Percentiles rank a stretch among this genome's conserved stretches.
Evolutionary conservation across 2,329 filamentous ascomycete genomes (phyloP).

Genomic region (Aspergillus glaucus): DNA sequence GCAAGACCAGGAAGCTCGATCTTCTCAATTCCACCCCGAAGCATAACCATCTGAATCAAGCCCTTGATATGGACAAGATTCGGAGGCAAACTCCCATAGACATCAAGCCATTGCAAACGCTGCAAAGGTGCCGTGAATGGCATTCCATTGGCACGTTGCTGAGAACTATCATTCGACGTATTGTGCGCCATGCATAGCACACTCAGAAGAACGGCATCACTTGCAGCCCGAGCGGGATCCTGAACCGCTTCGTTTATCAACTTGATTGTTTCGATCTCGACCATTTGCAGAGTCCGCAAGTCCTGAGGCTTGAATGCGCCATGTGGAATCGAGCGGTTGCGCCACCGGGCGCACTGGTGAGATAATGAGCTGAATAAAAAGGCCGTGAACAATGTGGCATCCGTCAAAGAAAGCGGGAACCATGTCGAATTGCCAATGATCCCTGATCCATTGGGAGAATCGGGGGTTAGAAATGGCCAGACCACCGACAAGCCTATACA

Average conservation of each 20-base stretch:
- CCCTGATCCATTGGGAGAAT: neutral
- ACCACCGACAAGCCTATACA: slow-evolving; percentile 16
- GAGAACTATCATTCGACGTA: slow-evolving; percentile 16
- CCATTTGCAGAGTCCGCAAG: slow-evolving; percentile 17
- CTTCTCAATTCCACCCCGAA: slow-evolving; percentile 32
- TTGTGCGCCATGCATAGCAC: slow-evolving; percentile 32
- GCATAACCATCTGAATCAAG: slow-evolving; percentile 27
- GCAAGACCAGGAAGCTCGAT: slow-evolving; percentile 32
- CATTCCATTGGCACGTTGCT: slow-evolving; percentile 7
- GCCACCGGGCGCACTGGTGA: slow-evolving; percentile 25
- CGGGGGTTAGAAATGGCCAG: slow-evolving; percentile 25
- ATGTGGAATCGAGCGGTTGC: slow-evolving; percentile 18
- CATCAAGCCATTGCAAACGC: slow-evolving; percentile 30
- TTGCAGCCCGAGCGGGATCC: slow-evolving; percentile 23
- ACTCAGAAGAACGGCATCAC: slow-evolving; percentile 30
- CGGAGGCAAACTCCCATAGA: slow-evolving; percentile 29
- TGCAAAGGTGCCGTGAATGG: slow-evolving; percentile 31
- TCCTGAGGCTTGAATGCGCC: slow-evolving; percentile 16
- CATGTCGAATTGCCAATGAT: slow-evolving; percentile 14
- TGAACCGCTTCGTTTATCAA: slow-evolving; percentile 29
- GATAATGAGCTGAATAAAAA: slow-evolving; percentile 27
- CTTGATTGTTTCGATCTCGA: slow-evolving; percentile 29
- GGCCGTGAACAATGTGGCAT: slow-evolving; percentile 25
- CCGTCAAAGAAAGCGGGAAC: slow-evolving; percentile 24
- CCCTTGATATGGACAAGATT: slow-evolving; percentile 32